Evolutionary conservation across 805 yeast genomes (phyloP).

Genomic region (Metschnikowia chrysomelidarum): DNA sequence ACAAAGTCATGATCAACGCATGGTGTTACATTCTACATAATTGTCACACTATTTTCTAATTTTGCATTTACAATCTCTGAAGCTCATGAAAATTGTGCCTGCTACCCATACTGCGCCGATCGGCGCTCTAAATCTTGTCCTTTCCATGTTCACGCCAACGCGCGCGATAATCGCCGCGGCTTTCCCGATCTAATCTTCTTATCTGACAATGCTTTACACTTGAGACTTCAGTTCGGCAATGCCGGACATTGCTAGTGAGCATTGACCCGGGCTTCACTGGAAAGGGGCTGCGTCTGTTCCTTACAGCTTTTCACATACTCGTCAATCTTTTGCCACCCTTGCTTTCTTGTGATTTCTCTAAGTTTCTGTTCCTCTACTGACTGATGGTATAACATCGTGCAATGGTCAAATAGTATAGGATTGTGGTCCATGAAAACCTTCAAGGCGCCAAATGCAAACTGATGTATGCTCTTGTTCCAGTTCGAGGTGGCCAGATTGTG

Average conservation of each 20-base stretch:
- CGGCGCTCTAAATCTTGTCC: background rate
- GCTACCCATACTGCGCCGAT: constrained; percentile 5
- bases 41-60: too few relatives aligned
- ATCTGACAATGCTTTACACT: background rate
- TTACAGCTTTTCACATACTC: constrained; percentile 44
- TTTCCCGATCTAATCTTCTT: constrained; percentile 4
- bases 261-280: constrained; percentile 13
- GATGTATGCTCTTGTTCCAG: constrained; percentile 94
- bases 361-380: constrained; percentile 70
- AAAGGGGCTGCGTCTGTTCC: constrained; percentile 7
- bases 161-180: constrained; percentile 8
- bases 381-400: constrained; percentile 83
- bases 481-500: constrained; percentile 54
- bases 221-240: background rate
- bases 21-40: too few relatives aligned
- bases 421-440: constrained; percentile 91
- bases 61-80: too few relatives aligned
- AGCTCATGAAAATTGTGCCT: too few relatives aligned
- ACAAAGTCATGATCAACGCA: too few relatives aligned
- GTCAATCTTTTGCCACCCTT: constrained; percentile 71
- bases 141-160: background rate
- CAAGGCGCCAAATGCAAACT: constrained; percentile 85
- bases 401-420: constrained; percentile 86
- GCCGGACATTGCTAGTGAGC: constrained; percentile 8
- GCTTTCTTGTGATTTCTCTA: constrained; percentile 58